A percentile compares a stretch with the other conserved stretches of the same genome.
Evolutionary conservation across 2,329 filamentous ascomycete genomes (phyloP).

Genomic region (Colletotrichum filicis): DNA sequence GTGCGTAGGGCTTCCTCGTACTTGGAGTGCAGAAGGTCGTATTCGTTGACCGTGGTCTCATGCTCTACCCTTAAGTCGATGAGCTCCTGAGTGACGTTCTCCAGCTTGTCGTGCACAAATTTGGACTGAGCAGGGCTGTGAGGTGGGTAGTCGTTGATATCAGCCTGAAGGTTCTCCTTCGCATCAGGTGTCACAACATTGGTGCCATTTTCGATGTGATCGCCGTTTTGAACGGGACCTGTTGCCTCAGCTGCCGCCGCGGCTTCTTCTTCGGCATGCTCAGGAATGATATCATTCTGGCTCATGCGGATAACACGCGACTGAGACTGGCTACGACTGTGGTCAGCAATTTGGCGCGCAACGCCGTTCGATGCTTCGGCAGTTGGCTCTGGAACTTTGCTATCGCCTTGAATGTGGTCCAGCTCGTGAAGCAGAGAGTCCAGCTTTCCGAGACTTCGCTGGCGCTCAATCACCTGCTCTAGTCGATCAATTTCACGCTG

Average conservation of each 20-base stretch:
- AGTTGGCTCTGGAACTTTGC: constrained; percentile 53
- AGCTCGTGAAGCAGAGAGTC: constrained; percentile 93
- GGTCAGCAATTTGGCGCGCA: constrained; percentile 57
- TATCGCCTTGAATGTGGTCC: constrained; percentile 77
- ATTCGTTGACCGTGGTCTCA: constrained; percentile 83
- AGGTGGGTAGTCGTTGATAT: constrained; percentile 55
- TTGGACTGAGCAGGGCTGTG: constrained; percentile 83
- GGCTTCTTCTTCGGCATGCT: constrained; percentile 58
- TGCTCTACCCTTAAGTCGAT: constrained; percentile 92
- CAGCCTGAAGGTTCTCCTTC: constrained; percentile 20
- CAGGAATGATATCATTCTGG: constrained; percentile 64
- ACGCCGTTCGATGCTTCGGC: constrained; percentile 51
- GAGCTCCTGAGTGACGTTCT: constrained; percentile 90
- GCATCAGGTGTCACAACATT: constrained; percentile 19
- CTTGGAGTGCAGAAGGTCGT: constrained; percentile 83
- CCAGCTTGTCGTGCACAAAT: constrained; percentile 92
- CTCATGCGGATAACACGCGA: constrained; percentile 59
- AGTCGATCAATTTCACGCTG: constrained; percentile 94
- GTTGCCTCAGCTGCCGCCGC: constrained; percentile 19
- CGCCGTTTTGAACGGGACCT: constrained; percentile 41
- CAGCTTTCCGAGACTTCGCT: constrained; percentile 92
- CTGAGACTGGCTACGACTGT: constrained; percentile 59
- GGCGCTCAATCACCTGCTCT: constrained; percentile 94
- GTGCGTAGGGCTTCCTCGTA: constrained; percentile 90
- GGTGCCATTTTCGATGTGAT: constrained; percentile 21